Evolutionary conservation across 768 basidiomycete species (phyloP).

Genomic region (Mycena pura): DNA sequence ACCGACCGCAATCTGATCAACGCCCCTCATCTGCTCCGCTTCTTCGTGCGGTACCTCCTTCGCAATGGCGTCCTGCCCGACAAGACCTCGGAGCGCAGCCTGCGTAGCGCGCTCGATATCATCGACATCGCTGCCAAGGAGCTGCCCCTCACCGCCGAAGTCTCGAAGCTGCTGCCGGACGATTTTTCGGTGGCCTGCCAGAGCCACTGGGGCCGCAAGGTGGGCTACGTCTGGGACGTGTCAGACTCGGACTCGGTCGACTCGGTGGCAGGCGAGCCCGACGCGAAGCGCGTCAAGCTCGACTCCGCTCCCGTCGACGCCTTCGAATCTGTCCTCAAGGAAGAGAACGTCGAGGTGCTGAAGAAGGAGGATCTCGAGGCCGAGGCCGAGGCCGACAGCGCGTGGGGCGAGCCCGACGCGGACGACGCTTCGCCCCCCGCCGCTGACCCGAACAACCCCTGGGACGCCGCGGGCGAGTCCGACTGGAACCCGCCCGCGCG

Average conservation of each 20-base stretch:
- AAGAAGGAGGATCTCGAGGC: neutral
- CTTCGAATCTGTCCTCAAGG: conserved; percentile 9
- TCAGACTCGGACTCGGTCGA: neutral
- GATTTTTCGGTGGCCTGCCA: conserved; percentile 6
- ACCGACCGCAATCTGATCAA: conserved; percentile 47
- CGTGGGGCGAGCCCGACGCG: neutral
- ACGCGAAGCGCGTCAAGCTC: conserved; percentile 19
- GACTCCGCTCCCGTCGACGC: conserved; percentile 18
- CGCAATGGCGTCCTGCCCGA: conserved; percentile 50
- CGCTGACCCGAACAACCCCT: neutral
- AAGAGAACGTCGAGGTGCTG: conserved; percentile 18
- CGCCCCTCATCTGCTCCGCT: conserved; percentile 50
- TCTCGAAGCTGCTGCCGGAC: conserved; percentile 9
- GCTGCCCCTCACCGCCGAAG: conserved; percentile 1
- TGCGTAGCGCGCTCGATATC: conserved; percentile 2
- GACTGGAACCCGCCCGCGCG: neutral
- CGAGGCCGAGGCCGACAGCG: neutral
- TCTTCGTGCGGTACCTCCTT: conserved; percentile 53
- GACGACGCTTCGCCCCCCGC: neutral
- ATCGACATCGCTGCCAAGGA: conserved; percentile 4
- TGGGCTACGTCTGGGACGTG: neutral
- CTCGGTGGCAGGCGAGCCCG: conserved; percentile 15
- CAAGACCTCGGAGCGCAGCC: conserved; percentile 3
- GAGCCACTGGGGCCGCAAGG: neutral
- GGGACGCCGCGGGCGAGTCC: neutral